These are phyloP conservation scores for Hibiscus mutabilis DNA, from an alignment of 345 rosid species.

Conservation along the genomic window DNA sequence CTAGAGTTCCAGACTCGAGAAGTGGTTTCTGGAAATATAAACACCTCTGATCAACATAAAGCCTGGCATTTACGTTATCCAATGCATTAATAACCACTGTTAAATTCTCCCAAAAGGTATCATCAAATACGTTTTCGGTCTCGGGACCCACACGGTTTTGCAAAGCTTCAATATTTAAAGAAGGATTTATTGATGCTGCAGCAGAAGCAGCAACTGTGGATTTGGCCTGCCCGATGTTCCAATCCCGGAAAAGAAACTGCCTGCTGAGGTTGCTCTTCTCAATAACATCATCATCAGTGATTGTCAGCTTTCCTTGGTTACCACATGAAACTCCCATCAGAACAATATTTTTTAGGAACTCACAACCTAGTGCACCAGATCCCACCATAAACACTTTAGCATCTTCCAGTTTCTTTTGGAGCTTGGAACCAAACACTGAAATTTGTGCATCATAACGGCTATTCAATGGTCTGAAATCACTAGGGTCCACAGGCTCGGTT, in stretches of 20 bases:
- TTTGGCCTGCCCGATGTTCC: slow-evolving; percentile 99
- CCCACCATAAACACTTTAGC: slow-evolving; percentile 79
- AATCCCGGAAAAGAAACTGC: slow-evolving; percentile 96
- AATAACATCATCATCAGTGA: slow-evolving; percentile 98
- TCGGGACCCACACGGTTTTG: slow-evolving; percentile 96
- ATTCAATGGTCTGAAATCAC: slow-evolving; percentile 60
- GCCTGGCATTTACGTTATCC: slow-evolving; percentile 94
- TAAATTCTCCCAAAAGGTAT: slow-evolving; percentile 85
- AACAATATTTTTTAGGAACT: slow-evolving; percentile 87
- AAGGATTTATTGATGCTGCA: slow-evolving; percentile 68
- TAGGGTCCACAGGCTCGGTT: slow-evolving; percentile 56
- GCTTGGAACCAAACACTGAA: slow-evolving; percentile 90
- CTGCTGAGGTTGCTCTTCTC: slow-evolving; percentile 99
- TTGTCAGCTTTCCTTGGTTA: slow-evolving; percentile 64
- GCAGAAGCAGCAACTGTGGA: slow-evolving; percentile 98
- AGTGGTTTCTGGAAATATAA: slow-evolving; percentile 98
- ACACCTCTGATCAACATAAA: slow-evolving; percentile 95
- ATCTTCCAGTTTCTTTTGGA: slow-evolving; percentile 91
- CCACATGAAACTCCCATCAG: slow-evolving; percentile 97
- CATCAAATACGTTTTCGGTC: slow-evolving; percentile 89
- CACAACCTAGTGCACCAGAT: slow-evolving; percentile 98
- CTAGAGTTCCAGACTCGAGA: slow-evolving; percentile 98
- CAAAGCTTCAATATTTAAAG: slow-evolving; percentile 70
- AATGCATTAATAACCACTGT: slow-evolving; percentile 80
- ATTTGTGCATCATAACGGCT: slow-evolving; percentile 96